Evolutionary conservation across 1,139 yeast genomes (phyloP).

Genomic region (Sugiyamaella japonica): DNA sequence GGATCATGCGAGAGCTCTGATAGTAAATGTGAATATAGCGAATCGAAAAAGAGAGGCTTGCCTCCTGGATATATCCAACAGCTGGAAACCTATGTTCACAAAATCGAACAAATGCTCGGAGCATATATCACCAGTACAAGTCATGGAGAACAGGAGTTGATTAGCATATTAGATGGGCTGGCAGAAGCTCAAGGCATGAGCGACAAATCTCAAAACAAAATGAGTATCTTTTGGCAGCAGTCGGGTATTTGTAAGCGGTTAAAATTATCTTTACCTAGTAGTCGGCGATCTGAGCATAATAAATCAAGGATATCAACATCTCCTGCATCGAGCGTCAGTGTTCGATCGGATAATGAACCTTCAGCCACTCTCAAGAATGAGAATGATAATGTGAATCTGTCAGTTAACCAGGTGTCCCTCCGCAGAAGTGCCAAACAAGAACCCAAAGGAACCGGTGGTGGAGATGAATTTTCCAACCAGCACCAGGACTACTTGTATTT

Average conservation of each 20-base stretch:
- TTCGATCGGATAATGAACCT: not conserved
- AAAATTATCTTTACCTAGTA: not conserved
- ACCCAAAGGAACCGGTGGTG: not conserved
- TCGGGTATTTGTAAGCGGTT: slow-evolving; percentile 3
- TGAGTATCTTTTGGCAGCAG: slow-evolving; percentile 8
- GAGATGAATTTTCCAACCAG: not conserved
- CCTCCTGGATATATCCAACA: slow-evolving; percentile 29
- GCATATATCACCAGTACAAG: slow-evolving; percentile 11
- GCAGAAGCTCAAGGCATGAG: slow-evolving; percentile 4
- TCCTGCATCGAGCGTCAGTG: not conserved
- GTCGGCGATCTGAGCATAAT: not conserved
- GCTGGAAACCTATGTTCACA: slow-evolving; percentile 22
- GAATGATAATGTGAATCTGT: not conserved
- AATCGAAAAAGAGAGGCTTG: slow-evolving; percentile 26
- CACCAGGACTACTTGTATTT: not conserved
- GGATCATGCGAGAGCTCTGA: slow-evolving; percentile 23
- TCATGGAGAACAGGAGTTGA: slow-evolving; percentile 14
- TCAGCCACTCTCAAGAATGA: not conserved
- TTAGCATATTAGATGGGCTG: slow-evolving; percentile 9
- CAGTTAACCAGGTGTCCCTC: not conserved
- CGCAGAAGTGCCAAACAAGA: not conserved
- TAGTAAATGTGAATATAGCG: slow-evolving; percentile 27
- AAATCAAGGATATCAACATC: not conserved
- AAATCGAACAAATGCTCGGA: slow-evolving; percentile 25
- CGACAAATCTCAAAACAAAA: slow-evolving; percentile 4